Conservation (phyloP, 768 basidiomycete species). For the Leccinellum luteum region DNA sequence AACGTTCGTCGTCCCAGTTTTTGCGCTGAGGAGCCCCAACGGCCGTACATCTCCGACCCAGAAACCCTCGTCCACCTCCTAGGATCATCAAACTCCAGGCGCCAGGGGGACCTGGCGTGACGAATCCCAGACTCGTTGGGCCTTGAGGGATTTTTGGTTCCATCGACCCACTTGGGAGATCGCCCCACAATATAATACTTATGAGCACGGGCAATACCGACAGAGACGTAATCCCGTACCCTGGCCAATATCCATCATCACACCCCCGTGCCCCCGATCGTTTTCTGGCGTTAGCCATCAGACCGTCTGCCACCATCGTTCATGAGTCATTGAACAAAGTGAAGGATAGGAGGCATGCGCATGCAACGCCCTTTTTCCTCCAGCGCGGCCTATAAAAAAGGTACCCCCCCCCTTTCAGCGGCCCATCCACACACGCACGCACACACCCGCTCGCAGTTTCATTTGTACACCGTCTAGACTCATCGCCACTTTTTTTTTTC, state of each 20-base stretch:
- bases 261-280: slow-evolving; percentile 17
- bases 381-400: slow-evolving; percentile 13
- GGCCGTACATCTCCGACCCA: slow-evolving; percentile 3
- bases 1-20: neutral
- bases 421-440: neutral
- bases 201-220: neutral
- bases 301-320: neutral
- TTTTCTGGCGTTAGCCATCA: slow-evolving; percentile 6
- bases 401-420: neutral
- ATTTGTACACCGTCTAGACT: neutral
- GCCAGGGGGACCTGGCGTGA: neutral
- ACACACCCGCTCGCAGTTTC: neutral
- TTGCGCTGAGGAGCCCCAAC: neutral
- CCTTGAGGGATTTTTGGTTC: neutral
- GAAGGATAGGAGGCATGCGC: neutral
- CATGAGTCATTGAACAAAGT: neutral
- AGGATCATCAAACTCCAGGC: neutral
- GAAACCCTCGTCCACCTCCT: neutral
- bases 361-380: slow-evolving; percentile 10
- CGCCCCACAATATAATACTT: neutral
- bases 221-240: slow-evolving; percentile 14
- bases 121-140: neutral
- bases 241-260: neutral
- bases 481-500: neutral
- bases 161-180: slow-evolving; percentile 1